Evolutionary conservation across 1,284 basidiomycete genomes (phyloP).

Genomic region (Flammula alnicola): DNA sequence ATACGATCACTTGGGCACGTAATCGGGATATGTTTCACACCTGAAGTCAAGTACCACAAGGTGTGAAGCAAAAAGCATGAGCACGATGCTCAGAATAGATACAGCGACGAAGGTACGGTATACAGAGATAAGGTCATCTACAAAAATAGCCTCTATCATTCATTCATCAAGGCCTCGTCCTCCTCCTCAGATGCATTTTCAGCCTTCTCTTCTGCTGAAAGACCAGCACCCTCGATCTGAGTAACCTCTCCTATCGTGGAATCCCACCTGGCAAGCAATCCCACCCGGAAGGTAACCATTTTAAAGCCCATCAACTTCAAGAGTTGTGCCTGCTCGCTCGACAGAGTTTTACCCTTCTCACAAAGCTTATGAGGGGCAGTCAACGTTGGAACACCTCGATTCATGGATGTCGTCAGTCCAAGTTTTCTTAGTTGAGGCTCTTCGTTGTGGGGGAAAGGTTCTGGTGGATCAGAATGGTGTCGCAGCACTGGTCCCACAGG

Average conservation of each 20-base stretch:
- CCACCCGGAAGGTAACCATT: slow-evolving; percentile 84
- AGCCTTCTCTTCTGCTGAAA: slow-evolving; percentile 42
- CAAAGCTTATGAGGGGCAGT: slow-evolving; percentile 85
- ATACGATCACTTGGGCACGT: slow-evolving; percentile 2
- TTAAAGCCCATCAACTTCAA: slow-evolving; percentile 87
- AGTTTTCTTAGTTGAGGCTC: slow-evolving; percentile 95
- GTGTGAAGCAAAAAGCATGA: neutral
- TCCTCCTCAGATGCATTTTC: slow-evolving; percentile 40
- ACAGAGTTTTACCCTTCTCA: slow-evolving; percentile 80
- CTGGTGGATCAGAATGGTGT: slow-evolving; percentile 73
- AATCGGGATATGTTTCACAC: neutral
- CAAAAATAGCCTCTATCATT: slow-evolving; percentile 29
- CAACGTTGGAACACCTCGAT: slow-evolving; percentile 88
- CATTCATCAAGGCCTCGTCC: slow-evolving; percentile 48
- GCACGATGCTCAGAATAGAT: slow-evolving; percentile 12
- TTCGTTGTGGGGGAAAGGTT: slow-evolving; percentile 94
- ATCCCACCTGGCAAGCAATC: slow-evolving; percentile 77
- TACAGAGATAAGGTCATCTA: slow-evolving; percentile 13
- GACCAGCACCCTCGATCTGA: slow-evolving; percentile 53
- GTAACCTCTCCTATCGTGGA: slow-evolving; percentile 71
- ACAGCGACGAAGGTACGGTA: slow-evolving; percentile 15
- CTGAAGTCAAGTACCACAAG: neutral
- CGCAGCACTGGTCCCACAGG: slow-evolving; percentile 78
- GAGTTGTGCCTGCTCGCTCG: slow-evolving; percentile 85
- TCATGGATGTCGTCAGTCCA: slow-evolving; percentile 86